Conservation (phyloP, 805 yeast genomes). For the Nakazawaea ernobii region DNA sequence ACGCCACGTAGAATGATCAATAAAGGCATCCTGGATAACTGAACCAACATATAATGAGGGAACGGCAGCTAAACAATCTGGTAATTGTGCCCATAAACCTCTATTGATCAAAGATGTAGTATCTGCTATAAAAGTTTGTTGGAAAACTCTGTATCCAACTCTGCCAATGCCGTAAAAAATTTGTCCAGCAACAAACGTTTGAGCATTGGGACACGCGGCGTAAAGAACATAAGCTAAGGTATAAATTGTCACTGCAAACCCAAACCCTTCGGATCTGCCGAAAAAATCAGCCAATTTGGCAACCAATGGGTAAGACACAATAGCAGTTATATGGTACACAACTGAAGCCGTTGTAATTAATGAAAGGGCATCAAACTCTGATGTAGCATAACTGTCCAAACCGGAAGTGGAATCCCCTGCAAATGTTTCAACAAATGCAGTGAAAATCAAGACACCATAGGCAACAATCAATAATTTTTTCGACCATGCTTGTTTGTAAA, state of each 20-base stretch:
- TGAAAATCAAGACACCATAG: slow-evolving; percentile 19
- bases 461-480: slow-evolving; percentile 19
- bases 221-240: slow-evolving; percentile 29
- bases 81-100: slow-evolving; percentile 28
- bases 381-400: slow-evolving; percentile 29
- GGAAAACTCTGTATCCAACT: slow-evolving; percentile 30
- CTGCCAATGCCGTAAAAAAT: slow-evolving; percentile 32
- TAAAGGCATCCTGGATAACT: slow-evolving; percentile 21
- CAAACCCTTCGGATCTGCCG: slow-evolving; percentile 33
- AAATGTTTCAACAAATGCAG: slow-evolving; percentile 21
- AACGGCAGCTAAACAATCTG: slow-evolving; percentile 25
- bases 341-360: slow-evolving; percentile 33
- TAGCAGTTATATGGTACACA: slow-evolving; percentile 31
- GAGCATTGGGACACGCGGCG: slow-evolving; percentile 30
- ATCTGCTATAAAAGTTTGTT: slow-evolving; percentile 31
- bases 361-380: slow-evolving; percentile 32
- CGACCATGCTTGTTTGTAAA: slow-evolving; percentile 13
- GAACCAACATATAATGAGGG: slow-evolving; percentile 24
- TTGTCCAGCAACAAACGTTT: slow-evolving; percentile 30
- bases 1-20: slow-evolving; percentile 7
- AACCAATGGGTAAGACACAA: slow-evolving; percentile 32
- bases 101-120: slow-evolving; percentile 33
- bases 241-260: slow-evolving; percentile 24
- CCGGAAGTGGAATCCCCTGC: slow-evolving; percentile 20
- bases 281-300: slow-evolving; percentile 36